Base-by-base conservation (phyloP, 2,329 filamentous ascomycete species). In the Trichoderma atroviride region DNA sequence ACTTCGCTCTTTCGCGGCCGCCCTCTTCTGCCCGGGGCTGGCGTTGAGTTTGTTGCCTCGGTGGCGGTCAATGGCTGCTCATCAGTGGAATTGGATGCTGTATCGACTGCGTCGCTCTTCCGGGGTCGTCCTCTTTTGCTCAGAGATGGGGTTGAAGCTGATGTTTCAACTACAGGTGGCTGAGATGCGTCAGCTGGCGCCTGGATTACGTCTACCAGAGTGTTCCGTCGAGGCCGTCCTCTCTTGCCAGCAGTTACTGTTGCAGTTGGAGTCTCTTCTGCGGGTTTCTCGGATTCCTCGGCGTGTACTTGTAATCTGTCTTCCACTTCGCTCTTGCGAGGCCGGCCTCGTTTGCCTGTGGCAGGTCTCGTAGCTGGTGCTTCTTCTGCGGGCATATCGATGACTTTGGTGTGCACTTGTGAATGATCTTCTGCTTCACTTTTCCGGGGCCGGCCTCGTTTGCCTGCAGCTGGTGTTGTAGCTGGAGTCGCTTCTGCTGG, bases 381-480 rank as follows among this genome's bases (percentile, higher is more conserved):
- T 22, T 62, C 59, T 13, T 2, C 31, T 57, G 55, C 22, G 27
- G 2, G 52, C 19, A 29, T 27, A 13, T 55, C 22, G 52, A 14
- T 13, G 22, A 11, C 47, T 24, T 24, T 24, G 11, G 19, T 11
- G n/a, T 22, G 47, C 4, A 6, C n/a, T 13, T 50, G 47, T 24
- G 47, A 22, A 2, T 50, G 7, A 22, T 50, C 10, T 50, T 5
- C 22, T 16, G 5, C 10, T 0, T 11, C 47, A 5, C 35, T 57
- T 37, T 27, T 65, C 27, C 62, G 62, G 5, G 62, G 24, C 11
- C 62, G 62, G 2, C 62, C 55, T 50, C 63, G 29, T 59, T 22
- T 47, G 33, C 52, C 35, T 16, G 60, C 11, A 37, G 43, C 24
- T 13, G 61, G 43, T 27, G 33, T 63, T 24, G 19, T 27, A 31